phyloP scores from a whole-genome alignment of 306 rosid species.

The Medicago ruthenica region DNA sequence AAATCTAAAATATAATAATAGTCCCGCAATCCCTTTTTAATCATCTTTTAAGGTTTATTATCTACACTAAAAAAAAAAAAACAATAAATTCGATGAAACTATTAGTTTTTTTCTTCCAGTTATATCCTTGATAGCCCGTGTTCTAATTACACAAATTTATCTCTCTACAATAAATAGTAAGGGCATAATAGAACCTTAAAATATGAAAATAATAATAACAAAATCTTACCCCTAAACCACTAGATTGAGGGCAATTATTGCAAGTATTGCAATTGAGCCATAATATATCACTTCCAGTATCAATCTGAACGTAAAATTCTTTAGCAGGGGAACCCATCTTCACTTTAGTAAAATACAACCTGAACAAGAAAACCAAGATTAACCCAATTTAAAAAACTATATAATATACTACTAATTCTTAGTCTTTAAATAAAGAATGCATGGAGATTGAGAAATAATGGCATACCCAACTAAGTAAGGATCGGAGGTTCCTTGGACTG shows the following conservation, averaged over 20 bases:
- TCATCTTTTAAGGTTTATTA: not conserved
- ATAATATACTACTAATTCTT: not conserved
- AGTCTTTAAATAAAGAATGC: not conserved
- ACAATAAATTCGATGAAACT: not conserved
- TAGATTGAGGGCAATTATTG: conserved; percentile 82
- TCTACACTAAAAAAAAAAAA: not conserved
- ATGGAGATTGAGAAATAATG: not conserved
- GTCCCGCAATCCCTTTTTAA: not conserved
- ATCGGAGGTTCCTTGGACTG: conserved; percentile 92
- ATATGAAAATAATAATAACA: not conserved
- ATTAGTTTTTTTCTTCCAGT: not conserved
- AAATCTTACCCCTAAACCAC: conserved; percentile 76
- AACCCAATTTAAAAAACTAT: not conserved
- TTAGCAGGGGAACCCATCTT: conserved; percentile 92
- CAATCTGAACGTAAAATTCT: conserved; percentile 90
- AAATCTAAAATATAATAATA: conserved; percentile 10
- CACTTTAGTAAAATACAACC: conserved; percentile 93
- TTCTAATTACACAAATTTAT: not conserved
- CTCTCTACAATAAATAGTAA: not conserved
- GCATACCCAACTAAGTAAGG: conserved; percentile 79
- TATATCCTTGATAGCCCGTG: not conserved
- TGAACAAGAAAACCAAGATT: conserved; percentile 51
- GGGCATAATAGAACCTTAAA: not conserved
- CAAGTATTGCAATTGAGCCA: conserved; percentile 91
- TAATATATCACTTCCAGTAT: conserved; percentile 92